A percentile compares a stretch with the other conserved stretches of the same genome.
Conservation (phyloP, 2,329 filamentous ascomycete species). For the Microascus cirrosus region DNA sequence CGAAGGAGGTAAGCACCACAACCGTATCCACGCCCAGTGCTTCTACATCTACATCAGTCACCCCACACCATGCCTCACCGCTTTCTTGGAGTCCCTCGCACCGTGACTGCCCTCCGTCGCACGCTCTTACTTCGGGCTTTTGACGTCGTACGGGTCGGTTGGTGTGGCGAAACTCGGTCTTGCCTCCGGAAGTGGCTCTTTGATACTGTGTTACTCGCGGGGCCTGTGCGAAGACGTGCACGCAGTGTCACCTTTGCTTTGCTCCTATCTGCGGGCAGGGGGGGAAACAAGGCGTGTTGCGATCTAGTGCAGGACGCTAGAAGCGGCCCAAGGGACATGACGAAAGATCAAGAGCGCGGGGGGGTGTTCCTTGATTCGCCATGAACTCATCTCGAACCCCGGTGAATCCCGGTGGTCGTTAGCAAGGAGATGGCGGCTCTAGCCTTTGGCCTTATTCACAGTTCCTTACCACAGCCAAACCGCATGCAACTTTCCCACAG, state of each 20-base stretch:
- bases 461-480: no score
- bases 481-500: background rate
- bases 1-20: slow-evolving; percentile 69
- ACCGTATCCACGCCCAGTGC: slow-evolving; percentile 12
- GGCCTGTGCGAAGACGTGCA: background rate
- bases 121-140: background rate
- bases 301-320: no score
- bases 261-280: no score
- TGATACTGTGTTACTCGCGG: background rate
- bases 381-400: background rate
- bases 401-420: no score
- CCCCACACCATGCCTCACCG: background rate
- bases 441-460: no score
- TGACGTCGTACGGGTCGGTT: background rate
- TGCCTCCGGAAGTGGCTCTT: background rate
- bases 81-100: background rate
- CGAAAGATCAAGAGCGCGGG: no score
- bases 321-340: no score
- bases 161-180: background rate
- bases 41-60: background rate
- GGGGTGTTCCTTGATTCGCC: background rate
- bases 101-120: background rate
- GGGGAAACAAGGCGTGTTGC: no score
- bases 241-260: no score
- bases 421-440: no score